Evolutionary conservation across 2,329 filamentous ascomycete genomes (phyloP).

Genomic region (Microsporum audouinii): DNA sequence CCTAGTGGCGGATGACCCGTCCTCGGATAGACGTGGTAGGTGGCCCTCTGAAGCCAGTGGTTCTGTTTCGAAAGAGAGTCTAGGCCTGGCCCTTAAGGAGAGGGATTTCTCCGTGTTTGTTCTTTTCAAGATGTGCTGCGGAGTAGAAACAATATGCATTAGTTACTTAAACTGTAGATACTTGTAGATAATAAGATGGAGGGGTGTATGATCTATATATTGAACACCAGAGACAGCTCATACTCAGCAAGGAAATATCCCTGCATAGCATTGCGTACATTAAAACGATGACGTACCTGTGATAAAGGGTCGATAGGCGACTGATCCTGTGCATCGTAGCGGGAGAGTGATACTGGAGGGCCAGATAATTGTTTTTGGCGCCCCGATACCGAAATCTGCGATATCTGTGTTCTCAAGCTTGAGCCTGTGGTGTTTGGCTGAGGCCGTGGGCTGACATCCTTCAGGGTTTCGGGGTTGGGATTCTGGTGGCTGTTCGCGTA

Average conservation of each 20-base stretch:
- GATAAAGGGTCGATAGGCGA: slow-evolving; percentile 52
- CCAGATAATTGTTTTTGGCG: neutral
- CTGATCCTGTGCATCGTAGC: slow-evolving; percentile 2
- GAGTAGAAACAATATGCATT: slow-evolving; percentile 18
- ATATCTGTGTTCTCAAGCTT: neutral
- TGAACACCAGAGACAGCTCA: neutral
- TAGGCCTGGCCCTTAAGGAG: slow-evolving; percentile 33
- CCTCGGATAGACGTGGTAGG: slow-evolving; percentile 21
- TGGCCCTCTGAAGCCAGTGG: slow-evolving; percentile 28
- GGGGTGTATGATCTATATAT: neutral
- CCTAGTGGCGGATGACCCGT: slow-evolving; percentile 19
- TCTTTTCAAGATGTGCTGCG: slow-evolving; percentile 50
- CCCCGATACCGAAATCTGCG: neutral
- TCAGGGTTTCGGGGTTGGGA: neutral
- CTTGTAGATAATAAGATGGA: neutral
- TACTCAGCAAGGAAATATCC: neutral
- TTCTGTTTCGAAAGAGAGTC: slow-evolving; percentile 33
- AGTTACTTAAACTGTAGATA: neutral
- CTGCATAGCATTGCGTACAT: slow-evolving; percentile 6
- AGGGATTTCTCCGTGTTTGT: slow-evolving; percentile 54
- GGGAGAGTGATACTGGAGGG: neutral
- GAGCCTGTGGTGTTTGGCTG: neutral
- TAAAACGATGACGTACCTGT: slow-evolving; percentile 42
- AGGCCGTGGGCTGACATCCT: neutral
- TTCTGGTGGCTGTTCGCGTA: neutral